Conservation (phyloP, 805 yeast genomes). For the Saccharomycopsis sp. region DNA sequence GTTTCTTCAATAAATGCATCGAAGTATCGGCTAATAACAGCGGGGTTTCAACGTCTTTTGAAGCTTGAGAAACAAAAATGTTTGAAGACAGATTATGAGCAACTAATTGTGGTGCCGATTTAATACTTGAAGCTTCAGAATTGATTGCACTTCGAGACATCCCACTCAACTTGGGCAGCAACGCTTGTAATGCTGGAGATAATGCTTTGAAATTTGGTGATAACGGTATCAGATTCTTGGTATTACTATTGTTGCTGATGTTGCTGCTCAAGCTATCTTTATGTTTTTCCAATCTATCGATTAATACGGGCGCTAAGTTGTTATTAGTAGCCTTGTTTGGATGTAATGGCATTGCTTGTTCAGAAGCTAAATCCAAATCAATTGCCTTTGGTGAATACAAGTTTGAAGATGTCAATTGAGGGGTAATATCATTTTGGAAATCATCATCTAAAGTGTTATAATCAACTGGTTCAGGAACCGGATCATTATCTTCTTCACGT, state of each 20-base stretch:
- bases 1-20: slow-evolving; percentile 17
- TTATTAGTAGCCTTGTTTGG: slow-evolving; percentile 2
- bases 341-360: slow-evolving; percentile 20
- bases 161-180: slow-evolving; percentile 1
- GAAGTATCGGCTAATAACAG: not conserved
- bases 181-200: slow-evolving; percentile 19
- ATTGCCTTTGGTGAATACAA: slow-evolving; percentile 19
- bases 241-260: slow-evolving; percentile 6
- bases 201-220: slow-evolving; percentile 21
- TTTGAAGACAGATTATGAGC: slow-evolving; percentile 1
- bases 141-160: not conserved
- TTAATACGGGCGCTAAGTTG: too few species aligned
- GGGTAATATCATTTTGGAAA: slow-evolving; percentile 17
- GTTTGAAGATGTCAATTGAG: slow-evolving; percentile 19
- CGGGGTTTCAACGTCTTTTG: too few species aligned
- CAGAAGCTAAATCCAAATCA: slow-evolving; percentile 18
- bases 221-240: not conserved
- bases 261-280: too few species aligned
- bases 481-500: not conserved
- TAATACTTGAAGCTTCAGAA: not conserved
- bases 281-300: slow-evolving; percentile 4
- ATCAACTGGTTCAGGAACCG: slow-evolving; percentile 4
- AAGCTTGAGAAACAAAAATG: not conserved
- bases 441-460: slow-evolving; percentile 16
- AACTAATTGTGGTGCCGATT: slow-evolving; percentile 1